Evolutionary conservation across 2,329 filamentous ascomycete genomes (phyloP).

Genomic region (Colletotrichum sp.): DNA sequence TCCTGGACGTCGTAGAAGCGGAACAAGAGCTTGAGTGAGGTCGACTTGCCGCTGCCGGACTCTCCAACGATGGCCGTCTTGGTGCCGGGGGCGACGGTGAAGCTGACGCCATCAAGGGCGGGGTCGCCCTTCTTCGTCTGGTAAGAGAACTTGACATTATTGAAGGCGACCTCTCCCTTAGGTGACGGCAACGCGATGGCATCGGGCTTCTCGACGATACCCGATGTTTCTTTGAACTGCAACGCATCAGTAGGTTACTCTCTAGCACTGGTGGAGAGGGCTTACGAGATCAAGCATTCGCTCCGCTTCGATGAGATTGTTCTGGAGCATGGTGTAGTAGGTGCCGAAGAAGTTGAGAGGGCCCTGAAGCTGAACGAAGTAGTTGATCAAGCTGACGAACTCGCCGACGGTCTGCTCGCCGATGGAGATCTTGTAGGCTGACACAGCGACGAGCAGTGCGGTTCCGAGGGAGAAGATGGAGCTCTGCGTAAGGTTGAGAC

Average conservation of each 20-base stretch:
- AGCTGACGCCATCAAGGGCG: constrained; percentile 44
- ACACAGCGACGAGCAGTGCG: constrained; percentile 64
- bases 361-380: constrained; percentile 65
- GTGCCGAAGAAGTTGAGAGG: constrained; percentile 67
- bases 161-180: constrained; percentile 45
- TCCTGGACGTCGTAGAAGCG: constrained; percentile 55
- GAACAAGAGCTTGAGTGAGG: constrained; percentile 53
- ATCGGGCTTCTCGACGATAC: constrained; percentile 45
- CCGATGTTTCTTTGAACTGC: constrained; percentile 48
- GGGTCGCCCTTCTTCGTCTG: constrained; percentile 39
- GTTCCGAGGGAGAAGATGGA: constrained; percentile 68
- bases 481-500: constrained; percentile 67
- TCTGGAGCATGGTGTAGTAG: constrained; percentile 51
- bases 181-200: constrained; percentile 35
- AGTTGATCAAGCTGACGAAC: constrained; percentile 62
- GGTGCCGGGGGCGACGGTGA: constrained; percentile 47
- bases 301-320: constrained; percentile 51
- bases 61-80: constrained; percentile 53
- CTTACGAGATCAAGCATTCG: constrained; percentile 48
- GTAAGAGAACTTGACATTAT: constrained; percentile 49
- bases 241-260: constrained; percentile 17
- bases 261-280: fast-evolving
- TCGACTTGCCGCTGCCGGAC: constrained; percentile 54
- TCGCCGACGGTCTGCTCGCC: constrained; percentile 58
- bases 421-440: constrained; percentile 66